Percentiles rank a stretch among this genome's conserved stretches.
phyloP scores from a whole-genome alignment of 192 early-diverging fungal genomes.

The Podila epigama region DNA sequence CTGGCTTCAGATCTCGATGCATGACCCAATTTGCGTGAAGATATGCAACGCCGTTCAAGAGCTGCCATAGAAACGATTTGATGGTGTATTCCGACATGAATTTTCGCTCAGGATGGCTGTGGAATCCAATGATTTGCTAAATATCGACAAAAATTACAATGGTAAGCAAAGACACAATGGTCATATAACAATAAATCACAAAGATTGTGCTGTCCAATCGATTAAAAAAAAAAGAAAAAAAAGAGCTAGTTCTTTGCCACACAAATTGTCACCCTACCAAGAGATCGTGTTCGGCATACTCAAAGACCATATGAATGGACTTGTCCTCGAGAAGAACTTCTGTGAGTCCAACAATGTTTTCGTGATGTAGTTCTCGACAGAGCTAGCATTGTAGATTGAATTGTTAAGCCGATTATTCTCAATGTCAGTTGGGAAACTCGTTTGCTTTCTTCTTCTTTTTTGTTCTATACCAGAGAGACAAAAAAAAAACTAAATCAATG shows the following conservation, averaged over 20 bases:
- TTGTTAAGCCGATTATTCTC: background rate
- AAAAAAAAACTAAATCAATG: too few species aligned
- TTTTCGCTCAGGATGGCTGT: slow-evolving; percentile 79
- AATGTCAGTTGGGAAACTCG: background rate
- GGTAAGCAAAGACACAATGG: too few species aligned
- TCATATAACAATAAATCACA: too few species aligned
- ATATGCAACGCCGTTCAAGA: slow-evolving; percentile 88
- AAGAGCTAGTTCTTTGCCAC: too few species aligned
- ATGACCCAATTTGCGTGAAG: slow-evolving; percentile 87
- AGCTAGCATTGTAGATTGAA: too few species aligned
- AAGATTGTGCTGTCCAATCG: background rate
- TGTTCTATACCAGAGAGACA: too few species aligned
- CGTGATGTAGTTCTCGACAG: slow-evolving; percentile 89
- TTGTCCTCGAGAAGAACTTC: slow-evolving; percentile 94
- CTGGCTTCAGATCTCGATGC: slow-evolving; percentile 94
- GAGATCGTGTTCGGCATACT: slow-evolving; percentile 96
- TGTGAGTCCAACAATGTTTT: slow-evolving; percentile 86
- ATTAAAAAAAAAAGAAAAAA: background rate
- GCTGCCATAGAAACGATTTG: slow-evolving; percentile 90
- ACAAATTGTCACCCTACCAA: slow-evolving; percentile 68
- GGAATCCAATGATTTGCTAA: slow-evolving; percentile 93
- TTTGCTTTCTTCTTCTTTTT: too few species aligned
- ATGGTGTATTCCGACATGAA: slow-evolving; percentile 83
- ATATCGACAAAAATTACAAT: too few species aligned
- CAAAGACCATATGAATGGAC: slow-evolving; percentile 96